Base-by-base conservation (phyloP, 2,329 filamentous ascomycete genomes). In the Juglanconis sp. region DNA sequence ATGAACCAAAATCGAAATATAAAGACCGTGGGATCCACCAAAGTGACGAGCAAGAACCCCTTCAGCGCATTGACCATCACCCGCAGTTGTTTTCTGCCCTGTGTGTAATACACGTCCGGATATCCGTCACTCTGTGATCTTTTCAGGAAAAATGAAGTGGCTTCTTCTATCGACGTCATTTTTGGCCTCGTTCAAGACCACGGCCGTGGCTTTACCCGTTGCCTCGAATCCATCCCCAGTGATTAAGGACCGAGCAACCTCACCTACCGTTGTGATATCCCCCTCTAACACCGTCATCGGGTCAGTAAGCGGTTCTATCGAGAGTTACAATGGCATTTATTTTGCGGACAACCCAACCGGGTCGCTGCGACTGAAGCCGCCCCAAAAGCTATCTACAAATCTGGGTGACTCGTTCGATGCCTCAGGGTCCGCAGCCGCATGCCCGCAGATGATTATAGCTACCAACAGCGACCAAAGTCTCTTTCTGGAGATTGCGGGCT, bases 261-360 rank as follows among this genome's bases (percentile, higher is more conserved):
- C 61, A 30, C 82, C 84, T 3, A 81, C 79, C 3, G 84, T 87
- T 53, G 73, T 78, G 15, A 80, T 86, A 36, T 53, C 56, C 40
- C 72, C 80, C 1, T 78, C 81, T 48, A 86, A 84, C 42, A 87
- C 81, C 4, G 74, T 90, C 38, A 70, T 81, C 47, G 86, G 85
- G 42, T 59, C 73, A 65, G 61, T 69, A n/a, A 61, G 72, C 2
- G 67, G 70, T 3, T 72, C 74, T 32, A 79, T 91, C 24, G 90
- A 94, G 60, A 83, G 79, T 32, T 93, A 91, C 76, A 85, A 82
- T 58, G 89, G 87, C 30, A 91, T 95, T 59, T 90, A 90, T 3
- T 95, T 87, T 68, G 89, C 90, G 2, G 78, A 90, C 63, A 81
- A 89, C 1, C 90, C 90, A 0, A 79, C 83, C 0, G 89, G 87